Evolutionary conservation across 192 early-diverging fungal genomes (phyloP).

Genomic region (Coemansia sp.): DNA sequence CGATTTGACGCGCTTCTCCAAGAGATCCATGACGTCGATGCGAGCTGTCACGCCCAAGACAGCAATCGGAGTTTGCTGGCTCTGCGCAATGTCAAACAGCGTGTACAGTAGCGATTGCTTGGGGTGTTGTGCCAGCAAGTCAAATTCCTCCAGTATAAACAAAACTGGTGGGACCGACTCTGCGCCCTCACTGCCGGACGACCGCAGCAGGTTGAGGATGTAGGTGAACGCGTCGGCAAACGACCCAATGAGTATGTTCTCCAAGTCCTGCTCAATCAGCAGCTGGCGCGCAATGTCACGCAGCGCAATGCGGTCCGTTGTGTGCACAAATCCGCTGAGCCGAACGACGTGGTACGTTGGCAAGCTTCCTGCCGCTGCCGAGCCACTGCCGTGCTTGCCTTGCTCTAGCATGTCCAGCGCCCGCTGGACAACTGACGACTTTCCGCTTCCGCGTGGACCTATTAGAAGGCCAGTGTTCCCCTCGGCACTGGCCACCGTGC

Average conservation of each 20-base stretch:
- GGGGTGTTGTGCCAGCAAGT: slow-evolving; percentile 89
- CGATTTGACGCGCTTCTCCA: slow-evolving; percentile 96
- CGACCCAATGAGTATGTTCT: slow-evolving; percentile 40
- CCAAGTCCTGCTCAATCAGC: slow-evolving; percentile 61
- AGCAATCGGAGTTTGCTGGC: slow-evolving; percentile 78
- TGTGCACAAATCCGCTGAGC: slow-evolving; percentile 81
- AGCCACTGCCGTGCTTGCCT: slow-evolving; percentile 11
- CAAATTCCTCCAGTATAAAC: slow-evolving; percentile 94
- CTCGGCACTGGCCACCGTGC: slow-evolving; percentile 56
- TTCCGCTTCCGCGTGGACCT: slow-evolving; percentile 82
- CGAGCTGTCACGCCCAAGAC: slow-evolving; percentile 87
- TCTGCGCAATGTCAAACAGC: slow-evolving; percentile 89
- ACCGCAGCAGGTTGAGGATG: slow-evolving; percentile 40
- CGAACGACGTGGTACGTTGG: slow-evolving; percentile 65
- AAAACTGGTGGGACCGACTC: slow-evolving; percentile 55
- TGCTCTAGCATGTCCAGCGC: slow-evolving; percentile 28
- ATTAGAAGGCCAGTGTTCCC: slow-evolving; percentile 88
- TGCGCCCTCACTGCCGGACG: slow-evolving; percentile 3
- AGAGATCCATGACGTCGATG: slow-evolving; percentile 76
- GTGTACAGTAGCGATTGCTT: slow-evolving; percentile 95
- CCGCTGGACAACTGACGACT: slow-evolving; percentile 54
- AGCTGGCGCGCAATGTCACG: slow-evolving; percentile 86
- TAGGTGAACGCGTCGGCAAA: slow-evolving; percentile 47
- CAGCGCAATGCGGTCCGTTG: slow-evolving; percentile 79
- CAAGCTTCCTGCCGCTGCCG: slow-evolving; percentile 1